Percentiles rank a stretch among this genome's conserved stretches.
Evolutionary conservation across 208 protist species (phyloP).

Genomic region (Leptomonas pyrrhocoris): DNA sequence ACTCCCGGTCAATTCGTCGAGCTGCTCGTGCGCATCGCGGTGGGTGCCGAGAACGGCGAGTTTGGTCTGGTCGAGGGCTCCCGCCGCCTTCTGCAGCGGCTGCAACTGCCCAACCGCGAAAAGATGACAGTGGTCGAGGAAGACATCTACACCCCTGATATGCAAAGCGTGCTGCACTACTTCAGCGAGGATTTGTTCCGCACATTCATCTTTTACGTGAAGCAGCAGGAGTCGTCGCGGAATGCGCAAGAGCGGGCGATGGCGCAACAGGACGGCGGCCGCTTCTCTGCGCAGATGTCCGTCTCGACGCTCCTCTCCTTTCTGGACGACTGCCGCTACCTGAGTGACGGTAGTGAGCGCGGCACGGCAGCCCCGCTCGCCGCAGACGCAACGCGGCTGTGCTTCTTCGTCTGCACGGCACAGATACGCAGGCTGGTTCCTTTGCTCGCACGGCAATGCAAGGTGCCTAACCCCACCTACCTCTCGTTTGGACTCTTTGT

Average conservation of each 20-base stretch:
- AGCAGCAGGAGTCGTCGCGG: conserved; percentile 59
- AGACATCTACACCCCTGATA: conserved; percentile 44
- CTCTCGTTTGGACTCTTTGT: conserved; percentile 80
- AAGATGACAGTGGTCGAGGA: conserved; percentile 27
- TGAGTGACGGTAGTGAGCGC: conserved; percentile 34
- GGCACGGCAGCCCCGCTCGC: background rate
- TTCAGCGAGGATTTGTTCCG: conserved; percentile 76
- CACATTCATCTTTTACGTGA: conserved; percentile 86
- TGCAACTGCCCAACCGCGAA: conserved; percentile 35
- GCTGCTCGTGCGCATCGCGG: conserved; percentile 71
- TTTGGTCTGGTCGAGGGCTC: conserved; percentile 55
- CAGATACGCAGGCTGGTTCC: conserved; percentile 47
- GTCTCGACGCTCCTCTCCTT: conserved; percentile 52
- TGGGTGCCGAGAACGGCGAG: conserved; percentile 31
- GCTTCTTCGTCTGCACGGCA: conserved; percentile 45
- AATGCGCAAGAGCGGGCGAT: conserved; percentile 41
- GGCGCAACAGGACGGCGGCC: conserved; percentile 60
- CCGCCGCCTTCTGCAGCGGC: conserved; percentile 41
- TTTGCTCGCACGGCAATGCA: conserved; percentile 21
- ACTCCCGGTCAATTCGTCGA: conserved; percentile 73
- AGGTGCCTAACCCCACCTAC: conserved; percentile 36
- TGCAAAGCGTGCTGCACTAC: conserved; percentile 65
- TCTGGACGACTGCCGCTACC: conserved; percentile 76
- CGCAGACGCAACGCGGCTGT: conserved; percentile 19
- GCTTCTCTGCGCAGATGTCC: conserved; percentile 64